phyloP scores from a whole-genome alignment of 208 protist genomes.

The Porcisia hertigi region DNA sequence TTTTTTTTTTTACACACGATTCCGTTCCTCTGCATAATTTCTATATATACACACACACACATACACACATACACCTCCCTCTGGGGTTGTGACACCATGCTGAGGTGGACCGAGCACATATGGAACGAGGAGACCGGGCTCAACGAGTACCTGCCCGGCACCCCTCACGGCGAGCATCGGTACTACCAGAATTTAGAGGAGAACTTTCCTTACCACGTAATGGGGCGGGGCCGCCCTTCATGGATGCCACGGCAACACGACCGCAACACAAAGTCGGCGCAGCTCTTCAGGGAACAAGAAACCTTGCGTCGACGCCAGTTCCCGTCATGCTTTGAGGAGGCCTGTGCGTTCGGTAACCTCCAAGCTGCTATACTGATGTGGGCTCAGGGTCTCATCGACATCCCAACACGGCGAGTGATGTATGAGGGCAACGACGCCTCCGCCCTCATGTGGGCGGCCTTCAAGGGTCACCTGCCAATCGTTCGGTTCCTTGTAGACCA shows the following conservation, averaged over 20 bases:
- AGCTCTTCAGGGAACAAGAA: conserved; percentile 23
- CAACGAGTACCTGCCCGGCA: conserved; percentile 65
- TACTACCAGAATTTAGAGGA: conserved; percentile 21
- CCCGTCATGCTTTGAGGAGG: conserved; percentile 61
- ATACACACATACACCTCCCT: too few species aligned
- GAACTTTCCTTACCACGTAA: conserved; percentile 44
- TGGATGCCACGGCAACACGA: conserved; percentile 5
- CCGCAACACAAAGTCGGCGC: conserved; percentile 7
- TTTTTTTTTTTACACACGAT: neutral
- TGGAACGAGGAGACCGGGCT: conserved; percentile 47
- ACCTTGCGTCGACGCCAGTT: conserved; percentile 35
- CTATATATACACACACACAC: too few species aligned
- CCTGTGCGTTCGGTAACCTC: conserved; percentile 68
- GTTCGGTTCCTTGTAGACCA: conserved; percentile 78
- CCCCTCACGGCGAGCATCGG: conserved; percentile 13
- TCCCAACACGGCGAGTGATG: conserved; percentile 31
- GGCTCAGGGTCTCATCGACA: conserved; percentile 51
- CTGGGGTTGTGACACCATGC: conserved; percentile 6
- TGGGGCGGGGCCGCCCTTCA: conserved; percentile 20
- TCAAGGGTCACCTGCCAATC: conserved; percentile 54
- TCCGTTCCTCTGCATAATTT: neutral
- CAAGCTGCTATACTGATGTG: conserved; percentile 50
- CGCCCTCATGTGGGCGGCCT: conserved; percentile 72
- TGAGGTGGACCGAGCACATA: conserved; percentile 15
- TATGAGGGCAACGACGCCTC: conserved; percentile 66